Percentiles rank a stretch among this genome's conserved stretches.
phyloP scores from a whole-genome alignment of 768 basidiomycete genomes.

The Mrakia frigida region DNA sequence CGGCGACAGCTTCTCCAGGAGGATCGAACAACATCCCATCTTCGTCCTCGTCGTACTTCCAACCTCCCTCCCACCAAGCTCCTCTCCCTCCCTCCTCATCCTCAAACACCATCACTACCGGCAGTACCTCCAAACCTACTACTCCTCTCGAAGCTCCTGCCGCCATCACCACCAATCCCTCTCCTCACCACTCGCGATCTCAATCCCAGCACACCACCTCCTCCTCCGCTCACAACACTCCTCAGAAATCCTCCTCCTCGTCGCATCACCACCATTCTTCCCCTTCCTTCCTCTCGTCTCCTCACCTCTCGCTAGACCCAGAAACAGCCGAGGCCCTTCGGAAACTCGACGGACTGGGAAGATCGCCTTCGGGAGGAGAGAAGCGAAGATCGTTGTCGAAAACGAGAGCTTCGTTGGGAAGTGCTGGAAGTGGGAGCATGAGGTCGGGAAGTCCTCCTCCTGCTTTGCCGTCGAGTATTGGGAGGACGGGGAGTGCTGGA shows the following conservation, averaged over 20 bases:
- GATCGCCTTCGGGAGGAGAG: slow-evolving; percentile 21
- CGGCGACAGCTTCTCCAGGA: neutral
- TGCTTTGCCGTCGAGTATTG: neutral
- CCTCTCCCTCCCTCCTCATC: slow-evolving; percentile 16
- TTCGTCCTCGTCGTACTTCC: neutral
- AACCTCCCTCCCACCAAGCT: neutral
- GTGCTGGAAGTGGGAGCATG: neutral
- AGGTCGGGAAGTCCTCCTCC: slow-evolving; percentile 24
- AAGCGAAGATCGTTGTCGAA: neutral
- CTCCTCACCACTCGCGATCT: neutral
- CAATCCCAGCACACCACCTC: neutral
- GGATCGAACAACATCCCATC: neutral
- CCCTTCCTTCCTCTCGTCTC: neutral
- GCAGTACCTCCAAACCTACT: neutral
- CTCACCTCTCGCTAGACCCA: slow-evolving; percentile 7
- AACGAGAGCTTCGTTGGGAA: neutral
- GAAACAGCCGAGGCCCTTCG: slow-evolving; percentile 28
- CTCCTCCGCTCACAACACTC: neutral
- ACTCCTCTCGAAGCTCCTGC: neutral
- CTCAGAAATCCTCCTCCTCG: neutral
- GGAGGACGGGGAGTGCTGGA: neutral
- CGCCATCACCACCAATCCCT: neutral
- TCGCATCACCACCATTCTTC: neutral
- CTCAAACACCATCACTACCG: neutral
- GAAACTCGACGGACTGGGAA: slow-evolving; percentile 21